Base-by-base conservation (phyloP, 2,329 filamentous ascomycete genomes). In the Claviceps sp. region DNA sequence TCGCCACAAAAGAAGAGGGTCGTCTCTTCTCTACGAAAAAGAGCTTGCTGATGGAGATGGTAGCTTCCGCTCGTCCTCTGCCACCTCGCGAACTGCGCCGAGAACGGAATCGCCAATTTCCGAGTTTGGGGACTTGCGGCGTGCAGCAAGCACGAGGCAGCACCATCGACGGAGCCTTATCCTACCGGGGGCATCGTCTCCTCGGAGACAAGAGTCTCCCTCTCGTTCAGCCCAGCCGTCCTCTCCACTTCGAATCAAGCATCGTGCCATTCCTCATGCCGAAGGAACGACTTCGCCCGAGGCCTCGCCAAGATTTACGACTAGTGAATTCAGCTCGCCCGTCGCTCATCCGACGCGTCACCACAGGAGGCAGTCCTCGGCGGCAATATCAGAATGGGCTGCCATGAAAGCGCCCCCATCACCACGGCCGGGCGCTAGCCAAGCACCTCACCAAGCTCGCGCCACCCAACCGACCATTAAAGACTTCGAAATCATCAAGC, bases 401-500 rank as follows among this genome's bases (percentile, higher is more conserved):
- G 70, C 75, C 44, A 79, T 80, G 62, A 78, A 81, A 58, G 82
- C 83, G 16, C 89, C 91, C 0, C 77, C 87, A 1, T 98, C 93
- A 5, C 93, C 93, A 5, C 82, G 89, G 24, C 68, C 97, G 49
- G 81, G 78, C 47, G 85, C 88, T 3, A 84, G 85, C 20, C 84
- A 80, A 54, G 79, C 82, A 41, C 87, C 90, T 34, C 87, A 86
- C 1, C 89, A 95, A 65, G 87, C 89, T 48, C 84, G 89, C 53
- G 89, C 91, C 34, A 85, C 91, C 1, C 88, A 93, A 3, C 89
- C 91, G 7, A 98, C 94, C 0, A 98, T 98, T 71, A 97, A 97
- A 61, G 93, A 98, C 63, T 98, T 98, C 60, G 93, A 98, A 66
- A 95, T 98, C 59, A 95, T 98, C 71, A 98, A 98, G 64, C 93